Percentiles rank a stretch among this genome's conserved stretches.
phyloP scores from a whole-genome alignment of 768 basidiomycete genomes.

The Erythrobasidium yunnanense region DNA sequence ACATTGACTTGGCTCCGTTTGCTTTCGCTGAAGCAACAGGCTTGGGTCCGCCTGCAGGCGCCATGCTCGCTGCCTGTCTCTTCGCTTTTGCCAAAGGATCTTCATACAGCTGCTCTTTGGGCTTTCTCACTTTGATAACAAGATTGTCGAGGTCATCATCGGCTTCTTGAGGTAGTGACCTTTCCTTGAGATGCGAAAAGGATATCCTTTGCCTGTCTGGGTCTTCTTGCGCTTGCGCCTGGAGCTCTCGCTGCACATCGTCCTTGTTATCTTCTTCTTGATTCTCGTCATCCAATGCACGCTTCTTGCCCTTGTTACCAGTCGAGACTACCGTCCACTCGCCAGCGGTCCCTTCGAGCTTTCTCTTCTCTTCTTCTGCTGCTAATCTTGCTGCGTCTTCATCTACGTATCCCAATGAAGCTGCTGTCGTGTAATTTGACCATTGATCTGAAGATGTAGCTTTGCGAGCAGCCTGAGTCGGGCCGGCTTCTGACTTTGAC shows the following conservation, averaged over 20 bases:
- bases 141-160: conserved; percentile 72
- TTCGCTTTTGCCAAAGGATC: conserved; percentile 16
- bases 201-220: conserved; percentile 33
- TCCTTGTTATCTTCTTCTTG: conserved; percentile 41
- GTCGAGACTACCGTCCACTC: conserved; percentile 60
- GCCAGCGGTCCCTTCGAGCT: conserved; percentile 60
- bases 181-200: conserved; percentile 3
- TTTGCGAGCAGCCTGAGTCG: conserved; percentile 40
- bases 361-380: conserved; percentile 54
- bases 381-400: conserved; percentile 58
- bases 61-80: background rate
- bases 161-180: conserved; percentile 49
- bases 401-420: conserved; percentile 67
- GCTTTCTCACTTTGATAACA: conserved; percentile 43
- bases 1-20: conserved; percentile 30
- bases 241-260: conserved; percentile 52
- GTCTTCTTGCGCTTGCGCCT: conserved; percentile 45
- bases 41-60: conserved; percentile 1
- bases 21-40: conserved; percentile 29
- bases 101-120: background rate
- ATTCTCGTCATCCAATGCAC: conserved; percentile 34
- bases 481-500: conserved; percentile 35
- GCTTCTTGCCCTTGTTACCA: conserved; percentile 29
- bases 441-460: conserved; percentile 43
- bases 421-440: conserved; percentile 78